These are phyloP conservation scores for Fraxinus angustifolia DNA, from an alignment of 305 asterid genomes.

Conservation along the genomic window DNA sequence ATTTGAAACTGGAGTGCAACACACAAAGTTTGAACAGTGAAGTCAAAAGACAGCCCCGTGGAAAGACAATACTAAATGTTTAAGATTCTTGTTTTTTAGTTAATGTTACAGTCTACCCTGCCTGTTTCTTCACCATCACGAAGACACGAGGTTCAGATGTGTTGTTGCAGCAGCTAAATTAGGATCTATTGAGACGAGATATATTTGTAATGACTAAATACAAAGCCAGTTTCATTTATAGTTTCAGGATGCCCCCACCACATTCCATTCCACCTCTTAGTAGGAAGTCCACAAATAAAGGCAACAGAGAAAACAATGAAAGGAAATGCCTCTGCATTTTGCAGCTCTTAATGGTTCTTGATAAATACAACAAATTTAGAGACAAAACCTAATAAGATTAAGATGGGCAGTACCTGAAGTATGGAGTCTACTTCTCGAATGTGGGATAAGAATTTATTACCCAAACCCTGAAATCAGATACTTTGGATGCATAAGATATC, in stretches of 20 bases:
- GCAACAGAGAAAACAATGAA: background rate
- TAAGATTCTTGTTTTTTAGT: background rate
- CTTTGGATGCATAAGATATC: constrained; percentile 12
- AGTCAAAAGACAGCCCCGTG: background rate
- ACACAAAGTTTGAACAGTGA: background rate
- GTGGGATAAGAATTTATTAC: constrained; percentile 89
- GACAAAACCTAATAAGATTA: constrained; percentile 1
- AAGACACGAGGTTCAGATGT: background rate
- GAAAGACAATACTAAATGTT: background rate
- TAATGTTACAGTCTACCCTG: background rate
- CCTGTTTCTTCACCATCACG: background rate
- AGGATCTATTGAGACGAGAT: background rate
- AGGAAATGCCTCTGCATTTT: background rate
- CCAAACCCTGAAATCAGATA: constrained; percentile 71
- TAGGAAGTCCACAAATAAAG: background rate
- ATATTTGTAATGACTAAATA: background rate
- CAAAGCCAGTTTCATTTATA: background rate
- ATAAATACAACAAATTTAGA: background rate
- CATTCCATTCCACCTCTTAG: background rate
- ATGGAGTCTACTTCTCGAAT: constrained; percentile 95
- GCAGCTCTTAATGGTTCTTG: constrained; percentile 6
- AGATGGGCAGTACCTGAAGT: constrained; percentile 60
- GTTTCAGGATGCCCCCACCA: background rate
- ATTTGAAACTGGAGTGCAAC: background rate
- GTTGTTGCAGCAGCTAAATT: background rate